phyloP scores from a whole-genome alignment of 2,329 filamentous ascomycete genomes.

The Fusarium protoensiforme region DNA sequence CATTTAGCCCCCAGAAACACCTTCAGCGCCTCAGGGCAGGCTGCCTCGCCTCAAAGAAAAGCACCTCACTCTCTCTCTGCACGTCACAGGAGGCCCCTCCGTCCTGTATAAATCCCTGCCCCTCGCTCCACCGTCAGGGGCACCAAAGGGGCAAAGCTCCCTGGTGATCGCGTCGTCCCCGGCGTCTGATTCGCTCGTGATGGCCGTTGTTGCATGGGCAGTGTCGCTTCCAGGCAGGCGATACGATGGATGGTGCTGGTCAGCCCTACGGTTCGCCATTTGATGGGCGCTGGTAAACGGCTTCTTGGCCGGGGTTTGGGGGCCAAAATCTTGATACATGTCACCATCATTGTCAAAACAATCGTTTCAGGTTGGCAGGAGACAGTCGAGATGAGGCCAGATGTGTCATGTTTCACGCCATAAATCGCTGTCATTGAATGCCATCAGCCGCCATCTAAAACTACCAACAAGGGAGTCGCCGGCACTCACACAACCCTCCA shows the following conservation, averaged over 20 bases:
- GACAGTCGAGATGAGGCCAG: not conserved
- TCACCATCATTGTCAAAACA: not conserved
- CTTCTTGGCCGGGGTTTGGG: not conserved
- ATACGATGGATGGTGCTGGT: slow-evolving; percentile 18
- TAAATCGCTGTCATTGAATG: not conserved
- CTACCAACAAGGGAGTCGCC: not conserved
- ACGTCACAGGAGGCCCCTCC: slow-evolving; percentile 23
- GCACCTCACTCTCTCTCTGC: slow-evolving; percentile 2
- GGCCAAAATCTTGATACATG: not conserved
- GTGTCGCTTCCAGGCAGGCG: slow-evolving; percentile 42
- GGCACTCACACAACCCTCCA: not conserved
- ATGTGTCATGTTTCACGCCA: not conserved
- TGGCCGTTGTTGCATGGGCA: slow-evolving; percentile 45
- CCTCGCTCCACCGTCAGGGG: slow-evolving; percentile 23
- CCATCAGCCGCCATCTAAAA: not conserved
- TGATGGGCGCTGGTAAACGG: not conserved
- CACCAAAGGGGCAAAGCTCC: slow-evolving; percentile 11
- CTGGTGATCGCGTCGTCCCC: slow-evolving; percentile 15
- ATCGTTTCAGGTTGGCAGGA: not conserved
- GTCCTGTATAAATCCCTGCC: slow-evolving; percentile 11
- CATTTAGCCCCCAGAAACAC: not conserved
- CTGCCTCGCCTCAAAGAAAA: slow-evolving; percentile 25
- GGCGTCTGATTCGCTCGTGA: slow-evolving; percentile 46
- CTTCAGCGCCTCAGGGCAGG: not conserved
- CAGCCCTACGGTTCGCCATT: slow-evolving; percentile 39